These are phyloP conservation scores for Pseudevernia furfuracea DNA, from an alignment of 495 filamentous ascomycete genomes.

Conservation along the genomic window DNA sequence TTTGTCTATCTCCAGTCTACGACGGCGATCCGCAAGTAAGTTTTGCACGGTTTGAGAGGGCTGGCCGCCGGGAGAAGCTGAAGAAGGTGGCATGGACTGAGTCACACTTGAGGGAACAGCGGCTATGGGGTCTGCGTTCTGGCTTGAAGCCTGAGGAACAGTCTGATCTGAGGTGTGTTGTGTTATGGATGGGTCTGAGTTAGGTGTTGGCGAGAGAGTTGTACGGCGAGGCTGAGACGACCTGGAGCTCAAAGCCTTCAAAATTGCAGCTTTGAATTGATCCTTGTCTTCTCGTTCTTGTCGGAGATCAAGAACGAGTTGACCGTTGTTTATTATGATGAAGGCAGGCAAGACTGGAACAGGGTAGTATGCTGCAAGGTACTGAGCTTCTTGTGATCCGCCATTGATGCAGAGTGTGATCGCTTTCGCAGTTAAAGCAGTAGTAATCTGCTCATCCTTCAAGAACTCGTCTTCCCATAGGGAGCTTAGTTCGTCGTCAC, in stretches of 20 bases:
- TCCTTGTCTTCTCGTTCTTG: slow-evolving; percentile 26
- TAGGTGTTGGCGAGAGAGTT: background rate
- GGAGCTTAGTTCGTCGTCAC: slow-evolving; percentile 55
- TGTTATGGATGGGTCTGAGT: background rate
- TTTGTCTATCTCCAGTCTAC: slow-evolving; percentile 27
- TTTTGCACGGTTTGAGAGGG: slow-evolving; percentile 21
- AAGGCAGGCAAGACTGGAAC: slow-evolving; percentile 64
- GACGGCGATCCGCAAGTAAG: slow-evolving; percentile 25
- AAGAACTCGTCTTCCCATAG: slow-evolving; percentile 75
- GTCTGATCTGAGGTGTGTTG: background rate
- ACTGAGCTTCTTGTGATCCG: slow-evolving; percentile 70
- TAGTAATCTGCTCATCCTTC: slow-evolving; percentile 37
- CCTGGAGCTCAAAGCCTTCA: slow-evolving; percentile 14
- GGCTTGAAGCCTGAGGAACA: background rate
- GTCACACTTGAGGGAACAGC: background rate
- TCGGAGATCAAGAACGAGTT: slow-evolving; percentile 27
- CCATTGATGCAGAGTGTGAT: slow-evolving; percentile 61
- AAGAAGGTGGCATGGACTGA: background rate
- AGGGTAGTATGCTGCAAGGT: slow-evolving; percentile 72
- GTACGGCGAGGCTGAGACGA: slow-evolving; percentile 10
- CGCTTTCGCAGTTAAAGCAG: slow-evolving; percentile 47
- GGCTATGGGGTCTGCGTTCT: background rate
- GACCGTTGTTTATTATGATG: slow-evolving; percentile 54
- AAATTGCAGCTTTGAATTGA: slow-evolving; percentile 25
- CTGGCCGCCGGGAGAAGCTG: background rate